A percentile compares a stretch with the other conserved stretches of the same genome.
Evolutionary conservation across 768 basidiomycete species (phyloP).

Genomic region (Calocera viscosa): DNA sequence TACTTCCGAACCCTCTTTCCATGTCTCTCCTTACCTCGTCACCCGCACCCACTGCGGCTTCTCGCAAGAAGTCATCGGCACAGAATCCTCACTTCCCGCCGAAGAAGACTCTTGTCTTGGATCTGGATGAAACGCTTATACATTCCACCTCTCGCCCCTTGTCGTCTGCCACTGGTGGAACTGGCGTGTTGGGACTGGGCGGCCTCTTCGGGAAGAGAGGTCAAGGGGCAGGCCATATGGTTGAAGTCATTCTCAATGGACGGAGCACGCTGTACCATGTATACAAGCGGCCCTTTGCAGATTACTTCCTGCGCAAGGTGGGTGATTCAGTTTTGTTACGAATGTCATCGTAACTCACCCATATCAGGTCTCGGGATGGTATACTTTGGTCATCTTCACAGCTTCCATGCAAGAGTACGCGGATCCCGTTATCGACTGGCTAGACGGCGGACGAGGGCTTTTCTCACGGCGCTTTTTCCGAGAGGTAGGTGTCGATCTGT

Average conservation of each 20-base stretch:
- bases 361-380: slow-evolving; percentile 89
- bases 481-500: slow-evolving; percentile 49
- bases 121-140: slow-evolving; percentile 96
- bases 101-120: slow-evolving; percentile 83
- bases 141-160: slow-evolving; percentile 87
- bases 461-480: slow-evolving; percentile 81
- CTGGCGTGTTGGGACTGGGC: slow-evolving; percentile 40
- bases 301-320: slow-evolving; percentile 85
- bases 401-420: slow-evolving; percentile 99
- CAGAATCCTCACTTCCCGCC: neutral
- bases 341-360: neutral
- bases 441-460: slow-evolving; percentile 88
- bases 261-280: slow-evolving; percentile 90
- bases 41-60: neutral
- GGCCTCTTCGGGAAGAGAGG: slow-evolving; percentile 22
- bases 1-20: slow-evolving; percentile 17
- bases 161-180: slow-evolving; percentile 32
- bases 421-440: slow-evolving; percentile 98
- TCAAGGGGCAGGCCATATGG: slow-evolving; percentile 62
- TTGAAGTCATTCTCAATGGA: slow-evolving; percentile 84
- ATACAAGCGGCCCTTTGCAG: slow-evolving; percentile 95
- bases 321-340: slow-evolving; percentile 12
- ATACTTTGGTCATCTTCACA: slow-evolving; percentile 96
- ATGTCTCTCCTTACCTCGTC: slow-evolving; percentile 24
- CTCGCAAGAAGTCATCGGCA: neutral